phyloP scores from a whole-genome alignment of 2,329 filamentous ascomycete genomes.

The Colletotrichum aenigma region DNA sequence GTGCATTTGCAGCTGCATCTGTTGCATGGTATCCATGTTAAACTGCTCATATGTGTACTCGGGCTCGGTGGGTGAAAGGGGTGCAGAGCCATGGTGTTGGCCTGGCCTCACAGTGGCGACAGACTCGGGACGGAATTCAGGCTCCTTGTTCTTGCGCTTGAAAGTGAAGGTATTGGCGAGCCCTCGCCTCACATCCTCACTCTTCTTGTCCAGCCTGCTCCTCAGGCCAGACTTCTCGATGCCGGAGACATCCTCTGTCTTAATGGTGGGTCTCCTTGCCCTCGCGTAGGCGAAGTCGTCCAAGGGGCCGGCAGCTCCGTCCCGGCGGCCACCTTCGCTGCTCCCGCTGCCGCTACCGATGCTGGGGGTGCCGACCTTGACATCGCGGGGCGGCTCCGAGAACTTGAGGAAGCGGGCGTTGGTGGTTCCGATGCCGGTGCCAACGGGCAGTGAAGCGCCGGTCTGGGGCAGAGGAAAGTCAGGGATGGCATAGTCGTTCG shows the following conservation, averaged over 20 bases:
- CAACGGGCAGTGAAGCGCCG: conserved; percentile 32
- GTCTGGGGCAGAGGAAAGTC: conserved; percentile 40
- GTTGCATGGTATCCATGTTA: conserved; percentile 12
- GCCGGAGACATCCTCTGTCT: conserved; percentile 54
- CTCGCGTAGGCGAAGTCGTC: conserved; percentile 50
- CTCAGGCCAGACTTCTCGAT: conserved; percentile 61
- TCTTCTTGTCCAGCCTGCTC: conserved; percentile 57
- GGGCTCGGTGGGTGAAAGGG: conserved; percentile 10
- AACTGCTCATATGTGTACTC: conserved; percentile 22
- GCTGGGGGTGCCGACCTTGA: conserved; percentile 29
- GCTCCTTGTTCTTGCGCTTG: conserved; percentile 50
- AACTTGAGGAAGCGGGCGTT: conserved; percentile 52
- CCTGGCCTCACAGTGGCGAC: conserved; percentile 39
- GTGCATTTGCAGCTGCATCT: conserved; percentile 13
- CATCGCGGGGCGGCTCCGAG: conserved; percentile 40
- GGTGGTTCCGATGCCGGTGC: conserved; percentile 45
- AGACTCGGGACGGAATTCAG: conserved; percentile 37
- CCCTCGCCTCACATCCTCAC: conserved; percentile 57
- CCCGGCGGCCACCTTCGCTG: conserved; percentile 37
- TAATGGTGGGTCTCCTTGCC: conserved; percentile 45
- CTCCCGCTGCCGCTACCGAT: conserved; percentile 43
- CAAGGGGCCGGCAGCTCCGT: conserved; percentile 32
- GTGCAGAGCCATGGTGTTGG: not conserved
- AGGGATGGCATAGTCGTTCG: conserved; percentile 39
- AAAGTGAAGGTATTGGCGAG: conserved; percentile 59